Conservation (phyloP, 2,329 filamentous ascomycete species). For the Cordyceps fumosorosea region DNA sequence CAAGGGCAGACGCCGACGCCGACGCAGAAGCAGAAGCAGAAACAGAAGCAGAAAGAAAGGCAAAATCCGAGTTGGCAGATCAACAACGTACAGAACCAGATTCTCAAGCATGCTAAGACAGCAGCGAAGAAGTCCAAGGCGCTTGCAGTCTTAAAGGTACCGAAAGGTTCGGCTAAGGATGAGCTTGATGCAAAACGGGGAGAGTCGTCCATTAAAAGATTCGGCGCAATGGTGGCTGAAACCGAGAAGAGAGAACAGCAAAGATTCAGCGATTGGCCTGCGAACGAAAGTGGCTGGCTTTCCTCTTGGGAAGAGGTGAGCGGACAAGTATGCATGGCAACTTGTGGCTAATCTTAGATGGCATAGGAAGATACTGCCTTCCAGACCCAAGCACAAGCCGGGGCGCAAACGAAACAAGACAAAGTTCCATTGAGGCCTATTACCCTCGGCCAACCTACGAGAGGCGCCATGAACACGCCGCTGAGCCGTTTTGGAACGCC, state of each 20-base stretch:
- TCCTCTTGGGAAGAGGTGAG: conserved; percentile 23
- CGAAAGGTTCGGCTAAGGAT: not conserved
- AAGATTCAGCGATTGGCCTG: not conserved
- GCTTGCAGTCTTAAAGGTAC: not conserved
- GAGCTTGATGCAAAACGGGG: not conserved
- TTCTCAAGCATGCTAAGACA: not conserved
- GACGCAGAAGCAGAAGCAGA: not conserved
- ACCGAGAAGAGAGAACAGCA: not conserved
- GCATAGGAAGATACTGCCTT: not conserved
- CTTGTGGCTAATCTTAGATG: not conserved
- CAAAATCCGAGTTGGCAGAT: conserved; percentile 7
- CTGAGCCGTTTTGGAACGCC: not conserved
- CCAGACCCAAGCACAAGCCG: not conserved
- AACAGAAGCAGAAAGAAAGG: not conserved
- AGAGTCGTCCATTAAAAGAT: not conserved
- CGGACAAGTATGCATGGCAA: not conserved
- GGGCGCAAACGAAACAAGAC: not conserved
- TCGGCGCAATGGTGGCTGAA: not conserved
- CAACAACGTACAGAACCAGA: conserved; percentile 1
- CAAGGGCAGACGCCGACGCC: not conserved
- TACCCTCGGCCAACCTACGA: not conserved
- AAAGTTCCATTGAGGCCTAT: not conserved
- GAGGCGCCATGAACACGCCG: not conserved
- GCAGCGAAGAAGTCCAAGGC: not conserved
- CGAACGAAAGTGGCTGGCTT: conserved; percentile 17